Evolutionary conservation across 306 rosid species (phyloP), one percentile per base, ranked within the genome.

Genomic region (Trichosanthes cucumerina): DNA sequence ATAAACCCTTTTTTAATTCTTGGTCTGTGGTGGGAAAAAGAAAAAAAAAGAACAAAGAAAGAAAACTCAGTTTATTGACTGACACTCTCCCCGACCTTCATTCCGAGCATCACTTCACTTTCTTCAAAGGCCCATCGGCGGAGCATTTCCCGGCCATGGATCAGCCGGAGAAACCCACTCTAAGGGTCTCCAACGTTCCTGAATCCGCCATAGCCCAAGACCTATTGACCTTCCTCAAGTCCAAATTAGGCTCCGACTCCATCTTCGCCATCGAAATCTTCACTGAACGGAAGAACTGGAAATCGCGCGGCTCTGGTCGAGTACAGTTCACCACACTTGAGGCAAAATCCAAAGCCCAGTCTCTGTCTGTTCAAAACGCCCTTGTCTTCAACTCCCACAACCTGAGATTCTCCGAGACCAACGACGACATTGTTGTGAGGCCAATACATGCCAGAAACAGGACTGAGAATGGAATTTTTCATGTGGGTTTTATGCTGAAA

Each of bases 281-380:
- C 80, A 80, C 85, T 54, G 93, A 87, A 52, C 90, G 85, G 81
- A 31, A 80, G 76, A 91, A 91, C 87, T 94, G 98, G 96, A 92
- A 88, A 77, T 88, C 97, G 0, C 92, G 96, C 4, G 90, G 92
- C 81, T 56, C 50, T n/a, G 97, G 96, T 7, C 91, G 97, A n/a
- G 83, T 92, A 57, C 98, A 94, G 88, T 94, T 94, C 90, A 64
- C 88, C 0, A 68, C 89, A 33, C 80, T 83, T 39, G 64, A 46
- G 0, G 80, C 87, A 28, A 92, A 85, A 78, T 33, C 78, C 6
- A 33, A 60, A 14, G 96, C 88, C 43, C 75, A 79, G 8, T 69
- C 89, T 7, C 90, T 92, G 52, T 80, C 89, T 69, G 73, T 16
- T 11, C 8, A 54, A 46, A 16, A 83, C 14, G 13, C 53, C 1